Evolutionary conservation across 176 grass and related monocot genomes (phyloP).

Genomic region (Triticum monococcum): DNA sequence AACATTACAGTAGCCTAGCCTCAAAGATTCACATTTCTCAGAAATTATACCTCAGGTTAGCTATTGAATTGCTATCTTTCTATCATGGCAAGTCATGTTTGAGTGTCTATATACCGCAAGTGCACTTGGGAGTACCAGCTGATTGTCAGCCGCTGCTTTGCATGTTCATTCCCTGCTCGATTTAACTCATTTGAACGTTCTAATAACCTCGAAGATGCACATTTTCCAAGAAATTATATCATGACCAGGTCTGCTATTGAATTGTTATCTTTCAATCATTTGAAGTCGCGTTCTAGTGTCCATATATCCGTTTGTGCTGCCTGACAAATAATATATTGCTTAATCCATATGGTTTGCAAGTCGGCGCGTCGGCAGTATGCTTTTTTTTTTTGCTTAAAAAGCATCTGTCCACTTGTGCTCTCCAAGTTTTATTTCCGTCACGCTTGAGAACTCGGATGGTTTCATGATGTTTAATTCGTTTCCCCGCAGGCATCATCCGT

Average conservation of each 20-base stretch:
- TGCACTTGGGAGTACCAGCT: neutral
- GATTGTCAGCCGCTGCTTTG: neutral
- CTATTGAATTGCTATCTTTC: neutral
- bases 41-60: neutral
- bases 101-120: no score
- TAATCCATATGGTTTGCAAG: neutral
- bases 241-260: neutral
- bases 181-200: neutral
- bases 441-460: neutral
- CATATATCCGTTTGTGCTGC: neutral
- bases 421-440: neutral
- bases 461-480: conserved; percentile 3
- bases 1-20: neutral
- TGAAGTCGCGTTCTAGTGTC: neutral
- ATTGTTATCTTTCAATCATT: neutral
- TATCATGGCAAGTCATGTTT: neutral
- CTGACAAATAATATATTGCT: neutral
- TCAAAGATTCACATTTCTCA: neutral
- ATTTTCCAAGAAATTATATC: neutral
- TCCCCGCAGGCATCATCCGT: neutral
- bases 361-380: neutral
- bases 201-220: neutral
- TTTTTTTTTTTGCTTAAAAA: neutral
- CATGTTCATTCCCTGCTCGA: neutral
- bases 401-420: neutral